These are phyloP conservation scores for Xylaria longipes DNA, from an alignment of 495 filamentous ascomycete species.

Conservation along the genomic window DNA sequence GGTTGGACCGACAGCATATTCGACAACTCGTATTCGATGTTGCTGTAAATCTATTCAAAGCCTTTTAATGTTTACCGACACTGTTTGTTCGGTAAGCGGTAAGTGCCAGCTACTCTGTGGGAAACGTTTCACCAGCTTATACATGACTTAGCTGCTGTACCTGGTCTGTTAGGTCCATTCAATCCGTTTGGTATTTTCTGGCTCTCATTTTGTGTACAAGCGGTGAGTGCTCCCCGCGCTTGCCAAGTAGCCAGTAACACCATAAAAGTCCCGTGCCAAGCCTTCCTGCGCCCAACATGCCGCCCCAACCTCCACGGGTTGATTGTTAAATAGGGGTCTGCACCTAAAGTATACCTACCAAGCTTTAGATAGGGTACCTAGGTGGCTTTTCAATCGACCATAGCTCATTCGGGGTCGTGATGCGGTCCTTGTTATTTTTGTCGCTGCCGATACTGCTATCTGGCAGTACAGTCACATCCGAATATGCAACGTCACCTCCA, in stretches of 20 bases:
- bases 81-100: background rate
- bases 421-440: conserved; percentile 9
- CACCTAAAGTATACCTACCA: background rate
- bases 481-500: conserved; percentile 55
- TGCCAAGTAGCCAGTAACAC: background rate
- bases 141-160: background rate
- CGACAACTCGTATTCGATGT: background rate
- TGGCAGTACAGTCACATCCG: conserved; percentile 11
- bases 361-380: no score
- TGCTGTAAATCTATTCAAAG: background rate
- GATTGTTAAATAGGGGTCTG: background rate
- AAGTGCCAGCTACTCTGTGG: background rate
- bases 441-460: conserved; percentile 16
- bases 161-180: background rate
- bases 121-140: background rate
- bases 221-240: conserved; percentile 1
- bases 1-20: background rate
- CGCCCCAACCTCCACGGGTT: background rate
- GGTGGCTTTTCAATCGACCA: background rate
- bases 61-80: background rate
- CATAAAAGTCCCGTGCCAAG: background rate
- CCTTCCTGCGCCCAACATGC: background rate
- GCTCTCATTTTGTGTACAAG: background rate
- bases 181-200: background rate
- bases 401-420: background rate